Evolutionary conservation across 129 eudicot genomes (phyloP), one percentile per base, ranked within the genome.

Genomic region (Sambucus nigra): DNA sequence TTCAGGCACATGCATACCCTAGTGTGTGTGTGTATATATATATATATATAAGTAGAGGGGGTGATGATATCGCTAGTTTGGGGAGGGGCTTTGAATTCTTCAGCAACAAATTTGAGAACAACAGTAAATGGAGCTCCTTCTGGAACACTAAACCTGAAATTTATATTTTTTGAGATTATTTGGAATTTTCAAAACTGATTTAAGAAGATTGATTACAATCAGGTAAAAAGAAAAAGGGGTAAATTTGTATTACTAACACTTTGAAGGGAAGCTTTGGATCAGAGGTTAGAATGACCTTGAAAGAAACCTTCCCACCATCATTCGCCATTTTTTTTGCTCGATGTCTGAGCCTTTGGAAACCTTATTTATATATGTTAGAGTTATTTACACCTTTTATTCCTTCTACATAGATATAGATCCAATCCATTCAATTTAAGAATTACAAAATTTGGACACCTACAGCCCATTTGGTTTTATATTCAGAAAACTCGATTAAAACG

Each of bases 91-190:
- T 92, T 92, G 71, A 92, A 92, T 67, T 92, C 96, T 69, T 92
- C 99, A 23, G 99, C 99, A 4, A 96, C 96, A 58, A 77, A 92
- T 75, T 86, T 92, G 18, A 92, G 80, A 53, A 92, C 99, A 10
- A 94, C 99, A 15, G 96, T 92, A 63, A 92, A 92, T 13, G 99
- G 99, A 45, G 99, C 99, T 54, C 94, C 99, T 73, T 92, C 99
- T 0, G 99, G 96, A 8, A 92, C 96, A 74, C 99, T 92, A 80
- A 92, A 89, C 68, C 98, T 89, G 73, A 33, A 47, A 51, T 41
- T 5, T 26, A 29, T 7, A 15, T 39, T 22, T 32, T 50, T 60
- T 25, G 16, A 5, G 23, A 10, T 40, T 13, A 42, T 13, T 42
- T 26, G 35, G 24, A 2, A 49, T n/a, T n/a, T 26, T 60, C 31